Percentiles rank a stretch among this genome's conserved stretches.
phyloP scores from a whole-genome alignment of 352 stramenopile species.

The Phytopythium montanum region DNA sequence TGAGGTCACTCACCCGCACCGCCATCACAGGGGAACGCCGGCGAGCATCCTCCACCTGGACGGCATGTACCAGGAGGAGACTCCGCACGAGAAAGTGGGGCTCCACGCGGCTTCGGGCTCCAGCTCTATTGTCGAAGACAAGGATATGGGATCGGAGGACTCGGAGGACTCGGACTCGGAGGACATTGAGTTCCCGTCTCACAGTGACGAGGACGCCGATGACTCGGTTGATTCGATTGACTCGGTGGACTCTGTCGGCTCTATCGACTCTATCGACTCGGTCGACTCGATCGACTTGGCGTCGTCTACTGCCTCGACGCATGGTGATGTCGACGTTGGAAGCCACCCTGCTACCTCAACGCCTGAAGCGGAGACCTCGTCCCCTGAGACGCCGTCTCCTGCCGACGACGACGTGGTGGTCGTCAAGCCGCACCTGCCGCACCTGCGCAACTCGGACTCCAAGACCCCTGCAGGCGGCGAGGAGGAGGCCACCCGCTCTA shows the following conservation, averaged over 20 bases:
- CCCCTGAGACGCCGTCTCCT: not conserved
- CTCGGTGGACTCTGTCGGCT: not conserved
- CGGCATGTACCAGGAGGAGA: not conserved
- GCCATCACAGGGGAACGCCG: not conserved
- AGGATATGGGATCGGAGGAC: not conserved
- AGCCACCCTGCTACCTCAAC: not conserved
- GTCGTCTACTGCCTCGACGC: not conserved
- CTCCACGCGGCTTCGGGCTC: not conserved
- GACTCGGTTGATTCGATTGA: not conserved
- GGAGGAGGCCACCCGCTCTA: too few relatives aligned
- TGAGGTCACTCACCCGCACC: not conserved
- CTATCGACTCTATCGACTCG: too few relatives aligned
- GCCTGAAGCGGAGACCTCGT: not conserved
- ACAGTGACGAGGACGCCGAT: not conserved
- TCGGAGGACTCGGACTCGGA: not conserved
- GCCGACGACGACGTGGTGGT: not conserved
- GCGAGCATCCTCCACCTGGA: not conserved
- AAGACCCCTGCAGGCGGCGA: too few relatives aligned
- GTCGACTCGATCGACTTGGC: not conserved
- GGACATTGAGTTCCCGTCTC: not conserved
- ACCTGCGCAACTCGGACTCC: not conserved
- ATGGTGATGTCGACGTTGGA: not conserved
- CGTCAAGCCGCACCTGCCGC: conserved; percentile 2
- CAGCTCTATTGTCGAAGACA: conserved; percentile 2
- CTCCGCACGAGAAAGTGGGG: not conserved